These are phyloP conservation scores for Zopfia rhizophila DNA, from an alignment of 2,329 filamentous ascomycete genomes.

Conservation along the genomic window DNA sequence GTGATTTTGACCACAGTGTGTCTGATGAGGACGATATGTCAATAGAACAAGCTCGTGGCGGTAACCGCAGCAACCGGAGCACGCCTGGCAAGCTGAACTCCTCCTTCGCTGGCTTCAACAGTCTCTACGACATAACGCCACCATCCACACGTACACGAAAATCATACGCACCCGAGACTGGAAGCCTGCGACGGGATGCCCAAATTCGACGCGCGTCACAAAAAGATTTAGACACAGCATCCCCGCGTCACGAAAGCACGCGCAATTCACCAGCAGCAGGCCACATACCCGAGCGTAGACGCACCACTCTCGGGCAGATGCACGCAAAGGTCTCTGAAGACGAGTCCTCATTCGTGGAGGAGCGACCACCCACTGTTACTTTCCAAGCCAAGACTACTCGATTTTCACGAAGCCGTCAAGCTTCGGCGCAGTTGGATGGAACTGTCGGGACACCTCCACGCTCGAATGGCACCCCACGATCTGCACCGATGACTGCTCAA, in stretches of 20 bases:
- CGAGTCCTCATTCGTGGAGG: conserved; percentile 63
- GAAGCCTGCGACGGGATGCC: conserved; percentile 56
- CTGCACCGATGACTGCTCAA: conserved; percentile 54
- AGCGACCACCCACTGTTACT: conserved; percentile 59
- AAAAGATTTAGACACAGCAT: conserved; percentile 52
- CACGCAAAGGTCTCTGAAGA: conserved; percentile 65
- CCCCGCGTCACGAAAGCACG: conserved; percentile 51
- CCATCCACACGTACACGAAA: conserved; percentile 50
- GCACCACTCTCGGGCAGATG: conserved; percentile 65
- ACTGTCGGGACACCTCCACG: conserved; percentile 33
- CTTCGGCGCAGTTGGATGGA: conserved; percentile 50
- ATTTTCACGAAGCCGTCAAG: conserved; percentile 57
- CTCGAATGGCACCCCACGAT: conserved; percentile 33
- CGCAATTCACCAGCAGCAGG: conserved; percentile 46
- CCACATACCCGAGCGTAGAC: conserved; percentile 48
- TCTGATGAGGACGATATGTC: conserved; percentile 61
- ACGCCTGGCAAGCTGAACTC: conserved; percentile 60
- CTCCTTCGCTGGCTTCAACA: conserved; percentile 61
- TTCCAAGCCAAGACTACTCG: conserved; percentile 62
- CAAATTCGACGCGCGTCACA: conserved; percentile 57
- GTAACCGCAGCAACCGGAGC: conserved; percentile 50
- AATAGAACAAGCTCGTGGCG: conserved; percentile 67
- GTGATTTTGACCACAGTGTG: conserved; percentile 53
- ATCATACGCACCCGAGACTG: conserved; percentile 44
- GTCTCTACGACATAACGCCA: conserved; percentile 60